Conservation (phyloP, 495 filamentous ascomycete genomes). For the Aspergillus hancockii region DNA sequence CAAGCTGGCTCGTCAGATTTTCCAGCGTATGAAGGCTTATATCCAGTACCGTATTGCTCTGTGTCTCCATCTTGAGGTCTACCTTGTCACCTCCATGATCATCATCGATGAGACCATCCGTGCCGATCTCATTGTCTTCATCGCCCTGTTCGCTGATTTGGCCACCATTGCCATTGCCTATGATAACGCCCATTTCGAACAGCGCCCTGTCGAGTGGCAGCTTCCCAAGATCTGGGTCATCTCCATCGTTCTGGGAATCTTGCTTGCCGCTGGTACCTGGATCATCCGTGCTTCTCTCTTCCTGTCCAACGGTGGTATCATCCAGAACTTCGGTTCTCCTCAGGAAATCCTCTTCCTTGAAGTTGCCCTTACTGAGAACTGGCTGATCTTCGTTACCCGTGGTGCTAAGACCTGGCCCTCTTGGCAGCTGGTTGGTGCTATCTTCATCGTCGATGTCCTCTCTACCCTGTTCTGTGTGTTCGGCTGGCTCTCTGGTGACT, state of each 20-base stretch:
- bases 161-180: slow-evolving; percentile 76
- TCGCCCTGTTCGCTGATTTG: slow-evolving; percentile 75
- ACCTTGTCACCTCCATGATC: slow-evolving; percentile 76
- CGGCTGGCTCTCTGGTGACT: slow-evolving; percentile 63
- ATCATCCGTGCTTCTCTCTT: slow-evolving; percentile 67
- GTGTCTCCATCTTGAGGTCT: slow-evolving; percentile 74
- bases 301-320: slow-evolving; percentile 67
- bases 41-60: slow-evolving; percentile 81
- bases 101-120: slow-evolving; percentile 72
- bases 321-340: slow-evolving; percentile 70
- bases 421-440: slow-evolving; percentile 71
- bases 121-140: slow-evolving; percentile 71
- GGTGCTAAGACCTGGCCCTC: slow-evolving; percentile 71
- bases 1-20: slow-evolving; percentile 77
- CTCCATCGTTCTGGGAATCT: slow-evolving; percentile 63
- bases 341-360: slow-evolving; percentile 76
- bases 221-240: slow-evolving; percentile 79
- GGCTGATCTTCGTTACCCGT: slow-evolving; percentile 79
- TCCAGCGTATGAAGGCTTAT: slow-evolving; percentile 83
- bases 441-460: slow-evolving; percentile 68
- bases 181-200: slow-evolving; percentile 74
- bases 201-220: slow-evolving; percentile 74
- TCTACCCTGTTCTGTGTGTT: slow-evolving; percentile 73
- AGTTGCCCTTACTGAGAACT: slow-evolving; percentile 74
- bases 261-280: slow-evolving; percentile 70